A percentile compares a stretch with the other conserved stretches of the same genome.
Evolutionary conservation across 73 alveolate genomes (phyloP).

Genomic region (Paramecium sonneborni): DNA sequence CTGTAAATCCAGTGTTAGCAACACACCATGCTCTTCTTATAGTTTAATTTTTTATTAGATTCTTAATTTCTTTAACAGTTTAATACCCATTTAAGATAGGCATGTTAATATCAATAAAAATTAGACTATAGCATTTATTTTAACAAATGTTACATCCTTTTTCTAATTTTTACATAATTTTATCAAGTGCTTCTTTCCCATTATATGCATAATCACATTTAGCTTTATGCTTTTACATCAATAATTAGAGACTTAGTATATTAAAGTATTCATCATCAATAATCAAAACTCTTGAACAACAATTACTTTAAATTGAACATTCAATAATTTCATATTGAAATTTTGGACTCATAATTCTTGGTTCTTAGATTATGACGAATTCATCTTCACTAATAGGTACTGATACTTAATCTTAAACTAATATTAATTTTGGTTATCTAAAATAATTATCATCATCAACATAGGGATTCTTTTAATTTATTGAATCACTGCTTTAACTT

Average conservation of each 20-base stretch:
- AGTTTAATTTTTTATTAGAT: neutral
- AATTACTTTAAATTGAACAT: conserved; percentile 13
- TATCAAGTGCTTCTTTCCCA: conserved; percentile 42
- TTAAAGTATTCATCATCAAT: conserved; percentile 53
- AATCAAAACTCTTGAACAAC: conserved; percentile 34
- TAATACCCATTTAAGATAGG: conserved; percentile 3
- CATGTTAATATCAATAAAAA: conserved; percentile 27
- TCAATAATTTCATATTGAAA: neutral
- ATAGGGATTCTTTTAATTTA: neutral
- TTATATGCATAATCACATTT: conserved; percentile 50
- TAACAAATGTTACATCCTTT: neutral
- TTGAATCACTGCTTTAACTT: neutral
- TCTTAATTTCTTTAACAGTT: neutral
- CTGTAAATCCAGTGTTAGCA: conserved; percentile 45
- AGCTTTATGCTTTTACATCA: neutral
- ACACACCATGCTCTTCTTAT: conserved; percentile 28
- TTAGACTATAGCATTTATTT: neutral
- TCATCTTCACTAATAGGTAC: neutral
- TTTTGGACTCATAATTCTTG: neutral
- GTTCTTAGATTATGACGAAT: neutral
- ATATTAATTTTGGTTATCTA: neutral
- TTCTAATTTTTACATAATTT: neutral
- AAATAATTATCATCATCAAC: neutral
- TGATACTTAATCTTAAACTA: neutral
- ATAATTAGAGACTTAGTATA: neutral